phyloP scores from a whole-genome alignment of 1,139 yeast genomes.

The Hyphopichia wangnamkhiaoensis region DNA sequence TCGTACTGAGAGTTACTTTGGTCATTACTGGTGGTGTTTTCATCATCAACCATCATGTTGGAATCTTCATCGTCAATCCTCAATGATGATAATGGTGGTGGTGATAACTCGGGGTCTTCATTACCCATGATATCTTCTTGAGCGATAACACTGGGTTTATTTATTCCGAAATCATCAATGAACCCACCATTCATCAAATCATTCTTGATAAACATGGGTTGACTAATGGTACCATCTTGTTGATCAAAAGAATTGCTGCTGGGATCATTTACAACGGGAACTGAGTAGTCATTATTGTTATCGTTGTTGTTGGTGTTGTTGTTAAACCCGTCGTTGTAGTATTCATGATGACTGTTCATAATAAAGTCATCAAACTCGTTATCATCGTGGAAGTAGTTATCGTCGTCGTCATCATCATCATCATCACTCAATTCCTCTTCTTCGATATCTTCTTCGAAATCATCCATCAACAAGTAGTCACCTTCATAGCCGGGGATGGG shows the following conservation, averaged over 20 bases:
- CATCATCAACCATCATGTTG: conserved; percentile 5
- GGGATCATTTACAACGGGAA: not conserved
- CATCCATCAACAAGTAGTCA: conserved; percentile 36
- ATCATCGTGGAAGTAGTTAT: conserved; percentile 41
- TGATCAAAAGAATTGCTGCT: not conserved
- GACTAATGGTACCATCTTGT: not conserved
- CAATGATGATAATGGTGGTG: not conserved
- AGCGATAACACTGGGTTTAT: not conserved
- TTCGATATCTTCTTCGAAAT: conserved; percentile 36
- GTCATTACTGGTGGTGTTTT: too few relatives aligned
- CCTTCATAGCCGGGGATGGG: conserved; percentile 37
- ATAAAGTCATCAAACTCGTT: conserved; percentile 38
- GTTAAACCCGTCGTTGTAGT: not conserved
- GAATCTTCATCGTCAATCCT: not conserved
- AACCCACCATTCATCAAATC: conserved; percentile 12
- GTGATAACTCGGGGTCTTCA: too few relatives aligned
- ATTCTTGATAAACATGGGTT: not conserved
- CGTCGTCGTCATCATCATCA: conserved; percentile 40
- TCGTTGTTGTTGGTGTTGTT: conserved; percentile 4
- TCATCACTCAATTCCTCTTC: conserved; percentile 40
- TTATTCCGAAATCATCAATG: conserved; percentile 10
- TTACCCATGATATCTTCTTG: conserved; percentile 1
- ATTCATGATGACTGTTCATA: conserved; percentile 15
- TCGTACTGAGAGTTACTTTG: too few relatives aligned
- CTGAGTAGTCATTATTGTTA: conserved; percentile 9